phyloP scores from a whole-genome alignment of 2,329 filamentous ascomycete species.

The Monosporascus ibericus region DNA sequence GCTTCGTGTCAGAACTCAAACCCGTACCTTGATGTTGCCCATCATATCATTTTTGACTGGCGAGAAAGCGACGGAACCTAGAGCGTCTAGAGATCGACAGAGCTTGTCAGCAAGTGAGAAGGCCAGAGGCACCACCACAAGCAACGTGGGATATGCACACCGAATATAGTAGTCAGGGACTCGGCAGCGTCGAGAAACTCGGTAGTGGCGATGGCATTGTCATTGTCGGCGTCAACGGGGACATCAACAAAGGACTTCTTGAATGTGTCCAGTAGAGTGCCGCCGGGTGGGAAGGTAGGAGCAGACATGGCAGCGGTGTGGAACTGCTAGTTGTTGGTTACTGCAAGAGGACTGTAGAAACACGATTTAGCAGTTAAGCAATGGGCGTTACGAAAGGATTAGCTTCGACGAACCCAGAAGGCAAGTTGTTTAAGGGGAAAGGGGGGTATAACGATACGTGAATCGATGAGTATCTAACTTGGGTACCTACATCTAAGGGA shows the following conservation, averaged over 20 bases:
- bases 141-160: slow-evolving; percentile 37
- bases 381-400: background rate
- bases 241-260: slow-evolving; percentile 81
- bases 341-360: background rate
- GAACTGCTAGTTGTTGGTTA: slow-evolving; percentile 1
- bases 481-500: no score
- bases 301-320: slow-evolving; percentile 42
- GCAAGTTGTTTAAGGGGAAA: background rate
- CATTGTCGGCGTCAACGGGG: slow-evolving; percentile 64
- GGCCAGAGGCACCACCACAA: background rate
- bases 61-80: slow-evolving; percentile 70
- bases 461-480: background rate
- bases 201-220: slow-evolving; percentile 72
- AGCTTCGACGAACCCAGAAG: background rate
- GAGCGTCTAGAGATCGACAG: slow-evolving; percentile 40
- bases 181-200: slow-evolving; percentile 91
- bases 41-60: slow-evolving; percentile 88
- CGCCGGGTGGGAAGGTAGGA: slow-evolving; percentile 50
- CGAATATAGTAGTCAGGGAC: slow-evolving; percentile 80
- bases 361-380: background rate
- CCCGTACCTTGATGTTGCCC: slow-evolving; percentile 78
- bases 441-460: background rate
- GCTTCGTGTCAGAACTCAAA: slow-evolving; percentile 1
- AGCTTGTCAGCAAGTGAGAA: slow-evolving; percentile 1
- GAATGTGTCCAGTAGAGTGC: slow-evolving; percentile 81